Evolutionary conservation across 345 rosid species (phyloP).

Genomic region (Rubroshorea leprosula): DNA sequence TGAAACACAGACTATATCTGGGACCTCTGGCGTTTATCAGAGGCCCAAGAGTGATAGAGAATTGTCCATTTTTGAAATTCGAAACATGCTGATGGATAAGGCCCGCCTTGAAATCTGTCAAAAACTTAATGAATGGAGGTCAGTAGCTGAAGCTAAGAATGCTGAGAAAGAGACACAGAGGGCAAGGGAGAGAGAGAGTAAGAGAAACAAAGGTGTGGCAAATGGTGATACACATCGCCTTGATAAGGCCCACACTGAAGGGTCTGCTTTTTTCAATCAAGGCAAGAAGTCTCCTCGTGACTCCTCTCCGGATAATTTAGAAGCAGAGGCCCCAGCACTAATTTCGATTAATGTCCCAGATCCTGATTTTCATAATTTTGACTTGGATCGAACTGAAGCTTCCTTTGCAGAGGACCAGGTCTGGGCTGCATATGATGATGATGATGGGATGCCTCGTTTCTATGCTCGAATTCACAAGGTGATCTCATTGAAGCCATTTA

Average conservation of each 20-base stretch:
- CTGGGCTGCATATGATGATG: constrained; percentile 96
- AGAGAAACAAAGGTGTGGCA: constrained; percentile 23
- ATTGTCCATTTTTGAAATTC: constrained; percentile 37
- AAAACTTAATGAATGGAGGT: constrained; percentile 40
- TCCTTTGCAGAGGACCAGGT: constrained; percentile 74
- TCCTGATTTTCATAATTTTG: constrained; percentile 90
- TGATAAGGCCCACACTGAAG: constrained; percentile 8
- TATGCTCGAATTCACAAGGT: constrained; percentile 92
- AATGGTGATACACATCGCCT: constrained; percentile 19
- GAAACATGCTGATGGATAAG: constrained; percentile 47
- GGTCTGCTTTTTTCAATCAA: constrained; percentile 11
- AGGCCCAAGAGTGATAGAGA: constrained; percentile 36
- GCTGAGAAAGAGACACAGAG: constrained; percentile 20
- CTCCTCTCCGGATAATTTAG: constrained; percentile 16
- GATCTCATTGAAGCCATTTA: constrained; percentile 67
- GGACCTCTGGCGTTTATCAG: constrained; percentile 26
- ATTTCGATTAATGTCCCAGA: constrained; percentile 70
- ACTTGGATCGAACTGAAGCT: constrained; percentile 62
- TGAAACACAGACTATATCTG: constrained; percentile 26
- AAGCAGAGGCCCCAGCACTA: constrained; percentile 21
- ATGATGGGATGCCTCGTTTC: constrained; percentile 95
- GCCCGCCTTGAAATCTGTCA: constrained; percentile 34
- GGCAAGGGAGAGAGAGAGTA: constrained; percentile 27
- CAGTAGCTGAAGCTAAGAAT: constrained; percentile 20
- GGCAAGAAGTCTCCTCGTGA: constrained; percentile 16